A percentile compares a stretch with the other conserved stretches of the same genome.
These are phyloP conservation scores for Coemansia nantahalensis DNA, from an alignment of 192 early-diverging fungal genomes.

Conservation along the genomic window DNA sequence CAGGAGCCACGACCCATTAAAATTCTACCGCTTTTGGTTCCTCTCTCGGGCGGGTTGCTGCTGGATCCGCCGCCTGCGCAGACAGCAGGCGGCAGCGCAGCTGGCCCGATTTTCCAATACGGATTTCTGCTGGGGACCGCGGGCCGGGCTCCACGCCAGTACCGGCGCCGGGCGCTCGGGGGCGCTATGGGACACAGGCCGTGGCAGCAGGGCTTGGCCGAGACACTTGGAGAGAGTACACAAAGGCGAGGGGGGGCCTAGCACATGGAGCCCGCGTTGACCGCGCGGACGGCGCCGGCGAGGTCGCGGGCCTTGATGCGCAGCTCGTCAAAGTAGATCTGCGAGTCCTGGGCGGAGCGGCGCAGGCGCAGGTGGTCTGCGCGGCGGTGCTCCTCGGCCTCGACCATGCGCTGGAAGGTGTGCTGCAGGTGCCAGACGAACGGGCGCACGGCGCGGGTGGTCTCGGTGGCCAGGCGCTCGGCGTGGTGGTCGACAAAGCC, in stretches of 20 bases:
- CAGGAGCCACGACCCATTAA: too few relatives aligned
- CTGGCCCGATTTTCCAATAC: too few relatives aligned
- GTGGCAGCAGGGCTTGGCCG: too few relatives aligned
- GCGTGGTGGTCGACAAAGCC: slow-evolving; percentile 62
- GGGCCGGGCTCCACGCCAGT: too few relatives aligned
- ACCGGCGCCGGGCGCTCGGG: too few relatives aligned
- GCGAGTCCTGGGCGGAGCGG: slow-evolving; percentile 63
- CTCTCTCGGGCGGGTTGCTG: too few relatives aligned
- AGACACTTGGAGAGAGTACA: too few relatives aligned
- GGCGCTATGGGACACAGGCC: too few relatives aligned
- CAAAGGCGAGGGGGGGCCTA: neutral
- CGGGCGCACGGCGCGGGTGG: slow-evolving; percentile 62
- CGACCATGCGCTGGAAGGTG: slow-evolving; percentile 69
- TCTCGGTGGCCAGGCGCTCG: slow-evolving; percentile 62
- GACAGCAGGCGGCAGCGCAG: too few relatives aligned
- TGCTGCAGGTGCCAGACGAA: slow-evolving; percentile 71
- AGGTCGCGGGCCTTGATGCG: slow-evolving; percentile 59
- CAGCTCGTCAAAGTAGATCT: slow-evolving; percentile 64
- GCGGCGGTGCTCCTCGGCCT: slow-evolving; percentile 65
- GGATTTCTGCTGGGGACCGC: too few relatives aligned
- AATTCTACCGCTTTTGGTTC: too few relatives aligned
- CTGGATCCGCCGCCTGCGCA: too few relatives aligned
- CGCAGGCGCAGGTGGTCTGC: slow-evolving; percentile 57
- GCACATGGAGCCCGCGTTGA: slow-evolving; percentile 17
- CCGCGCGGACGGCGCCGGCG: slow-evolving; percentile 45